Evolutionary conservation across 2,329 filamentous ascomycete species (phyloP).

Genomic region (Fusarium redolens): DNA sequence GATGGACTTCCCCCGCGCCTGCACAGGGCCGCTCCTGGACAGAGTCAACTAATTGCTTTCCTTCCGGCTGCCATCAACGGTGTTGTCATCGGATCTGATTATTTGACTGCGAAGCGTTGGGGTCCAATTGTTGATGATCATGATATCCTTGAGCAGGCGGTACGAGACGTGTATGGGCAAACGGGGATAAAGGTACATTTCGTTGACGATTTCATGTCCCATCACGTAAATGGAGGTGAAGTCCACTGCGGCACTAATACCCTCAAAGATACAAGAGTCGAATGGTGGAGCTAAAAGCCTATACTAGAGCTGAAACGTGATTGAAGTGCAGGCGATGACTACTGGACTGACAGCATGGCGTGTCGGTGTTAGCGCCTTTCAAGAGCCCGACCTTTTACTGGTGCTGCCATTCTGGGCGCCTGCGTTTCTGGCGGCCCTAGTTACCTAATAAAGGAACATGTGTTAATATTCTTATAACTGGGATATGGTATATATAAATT

Average conservation of each 20-base stretch:
- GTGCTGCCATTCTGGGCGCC: background rate
- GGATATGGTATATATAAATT: too few relatives aligned
- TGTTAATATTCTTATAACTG: background rate
- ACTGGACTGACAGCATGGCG: background rate
- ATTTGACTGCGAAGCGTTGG: slow-evolving; percentile 41
- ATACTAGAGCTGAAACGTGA: background rate
- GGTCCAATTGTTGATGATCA: slow-evolving; percentile 34
- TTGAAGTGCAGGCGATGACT: background rate
- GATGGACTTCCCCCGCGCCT: background rate
- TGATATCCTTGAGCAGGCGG: slow-evolving; percentile 40
- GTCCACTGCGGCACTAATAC: slow-evolving; percentile 44
- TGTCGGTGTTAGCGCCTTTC: background rate
- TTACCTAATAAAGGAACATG: background rate
- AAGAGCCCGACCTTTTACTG: background rate
- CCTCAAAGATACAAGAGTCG: slow-evolving; percentile 22
- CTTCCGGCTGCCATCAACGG: slow-evolving; percentile 39
- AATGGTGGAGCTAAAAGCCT: slow-evolving; percentile 30
- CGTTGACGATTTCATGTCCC: slow-evolving; percentile 40
- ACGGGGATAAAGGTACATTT: slow-evolving; percentile 31
- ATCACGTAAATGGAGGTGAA: slow-evolving; percentile 42
- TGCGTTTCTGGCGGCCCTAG: background rate
- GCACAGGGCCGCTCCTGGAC: background rate
- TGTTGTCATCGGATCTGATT: slow-evolving; percentile 36
- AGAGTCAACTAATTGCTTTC: slow-evolving; percentile 17
- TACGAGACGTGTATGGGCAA: slow-evolving; percentile 21